Evolutionary conservation across 208 protist species (phyloP), one percentile per base, ranked within the genome.

Genomic region (Trypanosoma caninum): DNA sequence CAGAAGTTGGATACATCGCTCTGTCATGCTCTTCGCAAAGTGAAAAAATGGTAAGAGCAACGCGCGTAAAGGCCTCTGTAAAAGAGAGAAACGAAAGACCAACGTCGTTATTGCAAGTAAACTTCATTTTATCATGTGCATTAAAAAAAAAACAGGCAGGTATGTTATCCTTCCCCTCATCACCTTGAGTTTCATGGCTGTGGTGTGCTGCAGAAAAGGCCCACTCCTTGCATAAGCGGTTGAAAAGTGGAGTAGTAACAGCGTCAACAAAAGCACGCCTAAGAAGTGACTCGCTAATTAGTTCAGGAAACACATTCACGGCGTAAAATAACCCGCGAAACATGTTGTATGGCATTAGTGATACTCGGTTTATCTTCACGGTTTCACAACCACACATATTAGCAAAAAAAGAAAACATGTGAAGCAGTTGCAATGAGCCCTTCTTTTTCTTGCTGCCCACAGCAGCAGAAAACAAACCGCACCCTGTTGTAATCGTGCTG

Each of bases 41-140:
- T 2, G 70, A 68, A 61, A 93, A 93, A n/a, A 75, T 76, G 0
- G 77, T 86, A 59, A 90, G 62, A 22, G 78, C 83, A 1, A 93
- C 76, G 13, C 87, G 82, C n/a, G 81, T 69, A 69, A 91, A 84
- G 2, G 76, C 69, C 47, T 93, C 82, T 13, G 84, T 68, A 65
- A 93, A 93, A 44, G 65, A 51, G 28, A 78, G 18, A 56, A 79
- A 93, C 1, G 76, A 58, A 3, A 93, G 57, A 16, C 55, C 78
- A 33, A 55, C 25, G n/a, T n/a, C n/a, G 69, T 61, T 30, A 48
- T 37, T 20, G 54, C 54, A 20, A 34, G 27, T 5, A 50, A 61
- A 50, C 18, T 34, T 45, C 35, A 23, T 65, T 25, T 59, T 48
- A n/a, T n/a, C n/a, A n/a, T n/a, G 13, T 14, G 48, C 0, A 56